Percentiles rank a stretch among this genome's conserved stretches.
These are phyloP conservation scores for Oryza meridionalis DNA, from an alignment of 176 grass and related monocot species.

Conservation along the genomic window DNA sequence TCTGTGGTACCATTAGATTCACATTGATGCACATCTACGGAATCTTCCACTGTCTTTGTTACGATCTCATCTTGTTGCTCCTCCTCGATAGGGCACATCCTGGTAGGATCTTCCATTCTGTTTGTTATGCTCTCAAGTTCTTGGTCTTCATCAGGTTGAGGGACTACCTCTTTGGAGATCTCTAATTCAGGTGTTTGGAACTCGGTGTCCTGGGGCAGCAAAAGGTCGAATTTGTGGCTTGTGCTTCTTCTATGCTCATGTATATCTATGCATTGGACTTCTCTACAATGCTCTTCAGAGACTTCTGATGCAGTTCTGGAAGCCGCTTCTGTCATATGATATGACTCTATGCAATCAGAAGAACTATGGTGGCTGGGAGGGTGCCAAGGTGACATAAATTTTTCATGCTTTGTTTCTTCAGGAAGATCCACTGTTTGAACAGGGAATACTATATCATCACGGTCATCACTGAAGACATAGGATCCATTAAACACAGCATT, in stretches of 20 bases:
- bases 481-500: conserved; percentile 53
- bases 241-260: conserved; percentile 51
- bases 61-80: conserved; percentile 30
- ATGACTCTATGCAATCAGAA: conserved; percentile 48
- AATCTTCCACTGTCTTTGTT: conserved; percentile 38
- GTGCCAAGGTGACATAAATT: conserved; percentile 41
- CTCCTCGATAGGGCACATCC: conserved; percentile 29
- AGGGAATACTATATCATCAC: conserved; percentile 28
- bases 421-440: conserved; percentile 33
- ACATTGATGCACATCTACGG: conserved; percentile 35
- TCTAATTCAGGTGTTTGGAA: conserved; percentile 55
- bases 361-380: conserved; percentile 55
- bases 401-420: conserved; percentile 40
- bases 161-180: conserved; percentile 26
- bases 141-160: conserved; percentile 32
- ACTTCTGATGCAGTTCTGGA: conserved; percentile 47
- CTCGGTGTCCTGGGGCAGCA: conserved; percentile 51
- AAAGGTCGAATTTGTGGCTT: conserved; percentile 47
- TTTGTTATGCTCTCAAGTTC: conserved; percentile 31
- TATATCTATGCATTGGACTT: conserved; percentile 85
- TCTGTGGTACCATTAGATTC: conserved; percentile 36
- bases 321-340: conserved; percentile 43
- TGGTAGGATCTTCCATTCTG: conserved; percentile 45
- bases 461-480: conserved; percentile 43
- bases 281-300: conserved; percentile 85